Evolutionary conservation across 345 rosid genomes (phyloP).

Genomic region (Aquilaria yunnanensis): DNA sequence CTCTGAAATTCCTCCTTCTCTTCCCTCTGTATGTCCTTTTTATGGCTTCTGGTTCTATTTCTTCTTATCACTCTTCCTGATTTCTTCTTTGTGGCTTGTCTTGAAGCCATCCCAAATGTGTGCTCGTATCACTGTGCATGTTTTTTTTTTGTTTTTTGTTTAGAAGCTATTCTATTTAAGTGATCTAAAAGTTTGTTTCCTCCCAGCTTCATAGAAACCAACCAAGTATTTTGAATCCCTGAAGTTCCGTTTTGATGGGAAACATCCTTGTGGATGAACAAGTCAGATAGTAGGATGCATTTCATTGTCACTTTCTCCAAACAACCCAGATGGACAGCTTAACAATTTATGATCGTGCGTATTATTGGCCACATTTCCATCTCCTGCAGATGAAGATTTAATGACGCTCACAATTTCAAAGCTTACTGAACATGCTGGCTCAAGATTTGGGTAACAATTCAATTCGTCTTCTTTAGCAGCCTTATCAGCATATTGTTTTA

Average conservation of each 20-base stretch:
- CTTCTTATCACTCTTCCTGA: too few relatives aligned
- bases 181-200: not conserved
- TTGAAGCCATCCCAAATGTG: too few relatives aligned
- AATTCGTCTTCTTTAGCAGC: not conserved
- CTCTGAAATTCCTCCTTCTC: too few relatives aligned
- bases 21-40: too few relatives aligned
- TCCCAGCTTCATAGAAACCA: slow-evolving; percentile 39
- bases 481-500: not conserved
- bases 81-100: too few relatives aligned
- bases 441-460: slow-evolving; percentile 46
- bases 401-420: slow-evolving; percentile 56
- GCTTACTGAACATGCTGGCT: slow-evolving; percentile 73
- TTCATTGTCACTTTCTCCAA: slow-evolving; percentile 61
- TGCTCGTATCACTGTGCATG: too few relatives aligned
- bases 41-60: too few relatives aligned
- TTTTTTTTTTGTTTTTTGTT: too few relatives aligned
- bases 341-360: slow-evolving; percentile 53
- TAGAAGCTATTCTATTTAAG: not conserved
- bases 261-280: slow-evolving; percentile 22
- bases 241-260: slow-evolving; percentile 45
- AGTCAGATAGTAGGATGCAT: slow-evolving; percentile 10
- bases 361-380: slow-evolving; percentile 70
- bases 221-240: slow-evolving; percentile 33
- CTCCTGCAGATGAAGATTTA: slow-evolving; percentile 37
- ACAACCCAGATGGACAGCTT: slow-evolving; percentile 62